Evolutionary conservation across 1,139 yeast species (phyloP).

Genomic region (Hyphopichia buzzinii): DNA sequence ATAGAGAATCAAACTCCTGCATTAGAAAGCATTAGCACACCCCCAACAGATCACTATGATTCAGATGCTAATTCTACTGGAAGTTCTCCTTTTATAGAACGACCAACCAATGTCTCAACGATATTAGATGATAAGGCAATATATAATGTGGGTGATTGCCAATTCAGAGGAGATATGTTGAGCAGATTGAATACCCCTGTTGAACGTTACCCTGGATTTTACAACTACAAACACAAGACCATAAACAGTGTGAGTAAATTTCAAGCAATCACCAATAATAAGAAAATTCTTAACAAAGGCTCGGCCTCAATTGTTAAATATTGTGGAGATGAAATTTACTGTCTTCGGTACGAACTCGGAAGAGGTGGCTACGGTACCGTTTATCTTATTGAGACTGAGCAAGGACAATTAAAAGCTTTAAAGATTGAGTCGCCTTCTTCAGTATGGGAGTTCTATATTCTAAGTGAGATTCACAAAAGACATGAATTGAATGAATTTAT

Average conservation of each 20-base stretch:
- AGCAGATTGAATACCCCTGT: conserved; percentile 23
- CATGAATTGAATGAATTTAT: conserved; percentile 13
- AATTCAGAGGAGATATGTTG: conserved; percentile 23
- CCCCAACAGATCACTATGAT: conserved; percentile 31
- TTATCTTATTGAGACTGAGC: conserved; percentile 66
- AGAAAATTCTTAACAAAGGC: conserved; percentile 35
- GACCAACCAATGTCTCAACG: conserved; percentile 19
- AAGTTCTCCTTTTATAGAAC: conserved; percentile 51
- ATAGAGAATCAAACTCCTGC: conserved; percentile 24
- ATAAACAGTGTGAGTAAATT: conserved; percentile 31
- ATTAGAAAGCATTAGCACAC: conserved; percentile 21
- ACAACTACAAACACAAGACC: conserved; percentile 12
- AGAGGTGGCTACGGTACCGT: conserved; percentile 82
- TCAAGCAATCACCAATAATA: conserved; percentile 33
- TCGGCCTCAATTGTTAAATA: conserved; percentile 45
- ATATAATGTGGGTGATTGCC: conserved; percentile 27
- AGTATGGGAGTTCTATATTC: conserved; percentile 80
- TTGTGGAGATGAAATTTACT: conserved; percentile 51
- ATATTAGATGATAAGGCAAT: conserved; percentile 6
- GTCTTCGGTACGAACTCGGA: conserved; percentile 65
- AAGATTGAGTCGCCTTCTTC: conserved; percentile 72
- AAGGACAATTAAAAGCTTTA: conserved; percentile 61
- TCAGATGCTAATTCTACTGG: conserved; percentile 14
- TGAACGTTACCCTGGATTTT: conserved; percentile 28
- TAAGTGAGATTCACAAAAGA: conserved; percentile 51